phyloP scores from a whole-genome alignment of 2,329 filamentous ascomycete genomes.

The Endothia cerciana region DNA sequence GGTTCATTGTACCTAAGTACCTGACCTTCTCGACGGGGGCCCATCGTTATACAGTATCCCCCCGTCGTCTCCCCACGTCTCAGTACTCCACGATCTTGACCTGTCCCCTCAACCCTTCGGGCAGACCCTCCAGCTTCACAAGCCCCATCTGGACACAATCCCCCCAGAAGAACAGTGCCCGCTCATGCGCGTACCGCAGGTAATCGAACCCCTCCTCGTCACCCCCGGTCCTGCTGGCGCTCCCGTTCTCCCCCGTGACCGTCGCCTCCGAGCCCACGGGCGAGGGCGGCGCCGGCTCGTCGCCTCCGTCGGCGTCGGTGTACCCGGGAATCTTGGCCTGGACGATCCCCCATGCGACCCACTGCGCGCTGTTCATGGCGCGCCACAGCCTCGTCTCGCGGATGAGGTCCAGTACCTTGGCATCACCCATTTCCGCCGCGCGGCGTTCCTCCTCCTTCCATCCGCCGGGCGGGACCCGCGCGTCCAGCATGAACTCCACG shows the following conservation, averaged over 20 bases:
- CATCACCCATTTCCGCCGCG: conserved; percentile 67
- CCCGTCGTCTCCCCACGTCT: conserved; percentile 20
- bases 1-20: background rate
- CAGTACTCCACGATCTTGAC: conserved; percentile 74
- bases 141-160: conserved; percentile 81
- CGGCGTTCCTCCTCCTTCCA: conserved; percentile 65
- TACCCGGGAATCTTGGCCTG: conserved; percentile 86
- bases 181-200: conserved; percentile 84
- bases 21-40: background rate
- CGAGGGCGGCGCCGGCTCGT: conserved; percentile 34
- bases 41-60: background rate
- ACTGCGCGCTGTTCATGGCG: conserved; percentile 82
- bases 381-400: conserved; percentile 86
- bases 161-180: conserved; percentile 93
- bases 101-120: conserved; percentile 63
- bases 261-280: conserved; percentile 27
- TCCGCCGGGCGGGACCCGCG: conserved; percentile 58
- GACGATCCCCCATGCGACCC: conserved; percentile 96
- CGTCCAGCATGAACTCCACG: conserved; percentile 81
- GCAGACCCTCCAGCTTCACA: conserved; percentile 75
- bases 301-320: conserved; percentile 49
- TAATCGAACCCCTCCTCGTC: conserved; percentile 88
- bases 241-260: conserved; percentile 35
- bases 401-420: conserved; percentile 70
- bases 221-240: conserved; percentile 48